Evolutionary conservation across 164 flowering plant genomes (phyloP).

Genomic region (Aristolochia californica): DNA sequence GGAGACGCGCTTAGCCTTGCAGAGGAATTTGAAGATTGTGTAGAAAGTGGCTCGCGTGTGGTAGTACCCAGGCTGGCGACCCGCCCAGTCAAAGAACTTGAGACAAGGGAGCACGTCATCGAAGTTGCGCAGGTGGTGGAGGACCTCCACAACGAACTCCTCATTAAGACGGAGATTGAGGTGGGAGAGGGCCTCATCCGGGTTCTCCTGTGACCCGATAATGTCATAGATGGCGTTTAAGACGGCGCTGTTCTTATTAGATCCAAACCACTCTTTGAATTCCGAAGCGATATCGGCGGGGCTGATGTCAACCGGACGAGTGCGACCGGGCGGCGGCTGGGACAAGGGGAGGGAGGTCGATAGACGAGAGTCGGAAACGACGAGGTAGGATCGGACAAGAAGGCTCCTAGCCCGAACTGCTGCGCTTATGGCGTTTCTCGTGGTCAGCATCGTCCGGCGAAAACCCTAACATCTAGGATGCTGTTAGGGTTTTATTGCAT

Average conservation of each 20-base stretch:
- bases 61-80: constrained; percentile 46
- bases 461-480: not conserved
- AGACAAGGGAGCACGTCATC: constrained; percentile 48
- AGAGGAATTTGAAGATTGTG: constrained; percentile 57
- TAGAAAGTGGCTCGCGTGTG: constrained; percentile 58
- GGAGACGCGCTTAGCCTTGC: constrained; percentile 30
- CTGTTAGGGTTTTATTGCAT: no score
- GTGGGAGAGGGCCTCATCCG: constrained; percentile 29
- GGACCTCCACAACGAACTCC: constrained; percentile 34
- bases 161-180: constrained; percentile 38
- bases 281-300: constrained; percentile 15
- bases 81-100: constrained; percentile 90
- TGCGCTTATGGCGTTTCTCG: not conserved
- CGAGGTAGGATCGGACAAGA: not conserved
- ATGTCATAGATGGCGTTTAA: constrained; percentile 32
- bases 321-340: not conserved
- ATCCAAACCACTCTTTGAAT: constrained; percentile 45
- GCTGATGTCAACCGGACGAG: not conserved
- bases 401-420: not conserved
- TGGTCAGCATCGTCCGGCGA: not conserved
- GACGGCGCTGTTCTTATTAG: constrained; percentile 11
- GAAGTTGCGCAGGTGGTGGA: constrained; percentile 1
- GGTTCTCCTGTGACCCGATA: constrained; percentile 7
- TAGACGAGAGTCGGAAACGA: not conserved
- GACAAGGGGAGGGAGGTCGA: not conserved